A percentile compares a stretch with the other conserved stretches of the same genome.
phyloP scores from a whole-genome alignment of 2,329 filamentous ascomycete species.

The Capronia americana region DNA sequence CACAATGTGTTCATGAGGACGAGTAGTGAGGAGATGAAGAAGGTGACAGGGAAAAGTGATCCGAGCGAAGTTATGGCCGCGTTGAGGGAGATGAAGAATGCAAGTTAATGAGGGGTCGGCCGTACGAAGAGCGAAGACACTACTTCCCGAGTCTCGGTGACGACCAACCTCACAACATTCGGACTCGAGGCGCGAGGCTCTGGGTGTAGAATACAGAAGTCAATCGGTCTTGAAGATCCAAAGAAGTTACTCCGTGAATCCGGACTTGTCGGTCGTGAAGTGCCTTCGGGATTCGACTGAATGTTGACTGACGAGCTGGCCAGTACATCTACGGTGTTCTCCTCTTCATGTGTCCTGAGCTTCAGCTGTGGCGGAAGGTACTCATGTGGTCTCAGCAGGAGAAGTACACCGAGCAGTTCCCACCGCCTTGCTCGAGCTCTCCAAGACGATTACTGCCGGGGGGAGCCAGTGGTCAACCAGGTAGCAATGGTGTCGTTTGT shows the following conservation, averaged over 20 bases:
- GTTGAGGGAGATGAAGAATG: slow-evolving; percentile 83
- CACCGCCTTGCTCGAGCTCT: too few species aligned
- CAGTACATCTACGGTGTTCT: not conserved
- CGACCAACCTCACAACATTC: not conserved
- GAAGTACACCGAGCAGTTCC: not conserved
- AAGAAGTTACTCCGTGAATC: not conserved
- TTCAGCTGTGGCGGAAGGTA: not conserved
- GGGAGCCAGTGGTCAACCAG: too few species aligned
- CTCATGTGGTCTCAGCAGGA: not conserved
- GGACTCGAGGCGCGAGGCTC: not conserved
- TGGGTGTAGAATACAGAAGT: not conserved
- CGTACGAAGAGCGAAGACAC: not conserved
- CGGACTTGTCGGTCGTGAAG: not conserved
- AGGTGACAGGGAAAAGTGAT: slow-evolving; percentile 79
- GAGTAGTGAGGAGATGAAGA: slow-evolving; percentile 77
- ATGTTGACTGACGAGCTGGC: not conserved
- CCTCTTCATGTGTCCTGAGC: not conserved
- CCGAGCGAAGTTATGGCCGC: slow-evolving; percentile 84
- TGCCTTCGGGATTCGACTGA: not conserved
- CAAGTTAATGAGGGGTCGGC: slow-evolving; percentile 20
- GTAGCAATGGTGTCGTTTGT: too few species aligned
- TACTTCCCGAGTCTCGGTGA: not conserved
- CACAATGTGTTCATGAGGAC: slow-evolving; percentile 98
- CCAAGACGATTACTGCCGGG: too few species aligned
- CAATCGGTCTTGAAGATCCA: not conserved